Base-by-base conservation (phyloP, 192 early-diverging fungal genomes). In the Backusella australiensis region DNA sequence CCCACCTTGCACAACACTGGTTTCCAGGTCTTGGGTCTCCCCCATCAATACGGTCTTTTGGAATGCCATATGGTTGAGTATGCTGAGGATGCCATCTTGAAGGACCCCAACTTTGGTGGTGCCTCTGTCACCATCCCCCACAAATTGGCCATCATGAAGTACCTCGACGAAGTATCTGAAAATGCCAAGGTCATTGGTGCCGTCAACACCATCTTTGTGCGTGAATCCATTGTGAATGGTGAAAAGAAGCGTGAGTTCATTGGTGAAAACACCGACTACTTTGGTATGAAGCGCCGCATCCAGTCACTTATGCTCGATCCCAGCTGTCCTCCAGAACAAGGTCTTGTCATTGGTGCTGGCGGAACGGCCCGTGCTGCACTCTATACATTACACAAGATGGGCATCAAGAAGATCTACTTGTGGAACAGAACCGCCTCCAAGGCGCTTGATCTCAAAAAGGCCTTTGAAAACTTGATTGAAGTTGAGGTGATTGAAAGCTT, bases 221-320 rank as follows among this genome's bases (percentile, higher is more conserved):
- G 76, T 32, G 67, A 74, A 53, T 49, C 79, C 6, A 59, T 75
- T 9, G 80, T 78, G 11, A 78, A 81, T 56, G 78, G 78, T 34
- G 63, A 78, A 23, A 59, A 73, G 41, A 77, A 82, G 19, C 78
- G 82, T 14, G 53, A 75, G 46, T 80, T 97, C 3, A 63, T 90
- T 34, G 98, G 98, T 21, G 96, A 97, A 74, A 99, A 99, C 82
- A 99, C 98, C 17, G 98, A 99, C 78, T 98, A 94, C 87, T 73
- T 97, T 21, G 98, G 98, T 38, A 98, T 99, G 67, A 85, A 85
- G 52, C 83, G 83, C 34, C 88, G 86, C 66, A 85, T 97, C 39
- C 80, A 86, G 67, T 84, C 81, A 17, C 77, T 85, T 21, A 75
- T 85, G 59, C 56, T 76, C 17, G 75, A 78, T 74, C 71, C 80